Conservation (phyloP, 2,329 filamentous ascomycete genomes). For the Penicillium sp. region DNA sequence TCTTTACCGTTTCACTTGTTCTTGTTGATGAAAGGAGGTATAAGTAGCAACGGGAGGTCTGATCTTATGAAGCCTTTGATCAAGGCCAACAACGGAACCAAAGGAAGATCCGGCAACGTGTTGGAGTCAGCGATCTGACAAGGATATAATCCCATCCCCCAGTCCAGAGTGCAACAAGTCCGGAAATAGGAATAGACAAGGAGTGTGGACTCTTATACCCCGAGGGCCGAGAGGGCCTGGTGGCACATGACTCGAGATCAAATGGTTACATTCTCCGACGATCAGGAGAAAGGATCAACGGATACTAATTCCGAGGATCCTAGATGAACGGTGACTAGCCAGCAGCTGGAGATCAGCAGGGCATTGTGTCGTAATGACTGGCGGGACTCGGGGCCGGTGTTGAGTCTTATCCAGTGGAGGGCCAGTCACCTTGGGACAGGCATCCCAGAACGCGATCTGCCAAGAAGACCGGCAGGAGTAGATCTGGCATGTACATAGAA, state of each 20-base stretch:
- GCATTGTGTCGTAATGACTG: slow-evolving; percentile 6
- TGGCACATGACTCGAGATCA: slow-evolving; percentile 19
- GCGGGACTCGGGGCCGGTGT: slow-evolving; percentile 10
- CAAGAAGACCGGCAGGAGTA: slow-evolving; percentile 13
- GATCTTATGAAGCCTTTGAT: slow-evolving; percentile 5
- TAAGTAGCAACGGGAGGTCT: neutral
- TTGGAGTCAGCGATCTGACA: slow-evolving; percentile 11
- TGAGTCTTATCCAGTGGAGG: slow-evolving; percentile 8
- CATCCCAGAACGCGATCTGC: slow-evolving; percentile 7
- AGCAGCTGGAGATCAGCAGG: slow-evolving; percentile 19
- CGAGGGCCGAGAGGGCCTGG: slow-evolving; percentile 1
- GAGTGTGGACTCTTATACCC: slow-evolving; percentile 21
- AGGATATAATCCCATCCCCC: slow-evolving; percentile 17
- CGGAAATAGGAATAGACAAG: slow-evolving; percentile 9
- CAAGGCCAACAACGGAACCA: slow-evolving; percentile 9
- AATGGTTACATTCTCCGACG: slow-evolving; percentile 20
- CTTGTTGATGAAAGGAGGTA: neutral
- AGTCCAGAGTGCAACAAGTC: slow-evolving; percentile 22
- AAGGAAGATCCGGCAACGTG: slow-evolving; percentile 11
- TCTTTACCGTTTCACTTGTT: neutral
- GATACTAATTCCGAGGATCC: neutral
- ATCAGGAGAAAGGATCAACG: slow-evolving; percentile 8
- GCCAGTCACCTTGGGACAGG: slow-evolving; percentile 9
- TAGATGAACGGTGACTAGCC: neutral
- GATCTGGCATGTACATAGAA: slow-evolving; percentile 17